These are phyloP conservation scores for Bonia amplexicaulis DNA, from an alignment of 176 grass and related monocot species.

Conservation along the genomic window DNA sequence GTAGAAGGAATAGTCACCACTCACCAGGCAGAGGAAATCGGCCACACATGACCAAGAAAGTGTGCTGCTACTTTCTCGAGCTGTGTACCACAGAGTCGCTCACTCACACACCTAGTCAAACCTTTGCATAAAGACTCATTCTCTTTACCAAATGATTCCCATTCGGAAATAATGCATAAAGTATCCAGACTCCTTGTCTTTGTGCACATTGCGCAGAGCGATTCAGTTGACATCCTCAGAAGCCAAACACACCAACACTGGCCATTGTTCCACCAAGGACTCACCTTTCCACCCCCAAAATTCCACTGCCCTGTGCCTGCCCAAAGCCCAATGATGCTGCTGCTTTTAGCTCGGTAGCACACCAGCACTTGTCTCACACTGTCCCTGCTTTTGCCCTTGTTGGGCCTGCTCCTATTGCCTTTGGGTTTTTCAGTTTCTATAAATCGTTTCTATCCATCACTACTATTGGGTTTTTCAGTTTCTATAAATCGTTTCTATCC, in stretches of 20 bases:
- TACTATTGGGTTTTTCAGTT: too few species aligned
- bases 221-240: neutral
- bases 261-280: neutral
- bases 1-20: neutral
- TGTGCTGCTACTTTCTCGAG: neutral
- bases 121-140: constrained; percentile 2
- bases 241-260: neutral
- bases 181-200: neutral
- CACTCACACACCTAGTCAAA: constrained; percentile 13
- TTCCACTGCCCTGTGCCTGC: neutral
- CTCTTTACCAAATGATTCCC: constrained; percentile 25
- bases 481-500: too few species aligned
- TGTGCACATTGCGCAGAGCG: neutral
- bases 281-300: neutral
- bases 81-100: neutral
- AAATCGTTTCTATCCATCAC: too few species aligned
- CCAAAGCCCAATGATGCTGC: constrained; percentile 33
- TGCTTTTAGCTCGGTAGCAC: neutral
- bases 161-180: neutral
- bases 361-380: neutral
- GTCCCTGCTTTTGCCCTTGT: neutral
- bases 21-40: neutral
- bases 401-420: neutral
- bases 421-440: too few species aligned
- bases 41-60: neutral